phyloP scores from a whole-genome alignment of 2,329 filamentous ascomycete genomes.

The Colletotrichum agaves region DNA sequence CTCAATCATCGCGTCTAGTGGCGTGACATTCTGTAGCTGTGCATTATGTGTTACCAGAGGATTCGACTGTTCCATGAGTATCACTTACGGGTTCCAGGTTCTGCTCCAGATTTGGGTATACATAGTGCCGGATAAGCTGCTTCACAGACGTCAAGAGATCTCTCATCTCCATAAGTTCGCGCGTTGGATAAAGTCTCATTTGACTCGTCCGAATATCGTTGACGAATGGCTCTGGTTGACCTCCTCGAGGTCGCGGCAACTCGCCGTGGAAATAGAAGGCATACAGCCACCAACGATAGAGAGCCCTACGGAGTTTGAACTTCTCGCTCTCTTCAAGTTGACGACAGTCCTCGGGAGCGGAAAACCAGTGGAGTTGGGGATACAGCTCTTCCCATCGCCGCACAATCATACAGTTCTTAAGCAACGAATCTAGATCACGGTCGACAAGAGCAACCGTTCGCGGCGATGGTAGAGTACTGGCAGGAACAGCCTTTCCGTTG shows the following conservation, averaged over 20 bases:
- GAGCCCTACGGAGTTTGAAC: constrained; percentile 58
- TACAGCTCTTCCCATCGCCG: constrained; percentile 53
- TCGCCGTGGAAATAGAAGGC: constrained; percentile 62
- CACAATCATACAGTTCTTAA: constrained; percentile 50
- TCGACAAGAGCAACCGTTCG: constrained; percentile 46
- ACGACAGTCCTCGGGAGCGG: constrained; percentile 56
- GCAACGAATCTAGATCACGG: constrained; percentile 47
- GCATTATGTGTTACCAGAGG: background rate
- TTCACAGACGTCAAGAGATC: constrained; percentile 58
- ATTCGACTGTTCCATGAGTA: too few species aligned
- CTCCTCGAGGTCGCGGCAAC: constrained; percentile 49
- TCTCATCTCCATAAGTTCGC: constrained; percentile 56
- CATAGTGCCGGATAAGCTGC: constrained; percentile 55
- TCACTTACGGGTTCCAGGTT: constrained; percentile 49
- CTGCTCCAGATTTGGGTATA: constrained; percentile 58
- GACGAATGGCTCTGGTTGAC: constrained; percentile 51
- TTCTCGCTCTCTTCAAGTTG: constrained; percentile 55
- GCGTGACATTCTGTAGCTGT: constrained; percentile 22
- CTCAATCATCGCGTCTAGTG: constrained; percentile 35
- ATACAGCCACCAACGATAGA: constrained; percentile 67
- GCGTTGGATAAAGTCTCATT: constrained; percentile 56
- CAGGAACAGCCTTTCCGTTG: constrained; percentile 4
- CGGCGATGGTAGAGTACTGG: constrained; percentile 9
- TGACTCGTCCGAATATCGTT: constrained; percentile 55
- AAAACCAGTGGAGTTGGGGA: constrained; percentile 59